Evolutionary conservation across 805 yeast genomes (phyloP), one percentile per base, ranked within the genome.

Genomic region (Lipomyces oligophaga): DNA sequence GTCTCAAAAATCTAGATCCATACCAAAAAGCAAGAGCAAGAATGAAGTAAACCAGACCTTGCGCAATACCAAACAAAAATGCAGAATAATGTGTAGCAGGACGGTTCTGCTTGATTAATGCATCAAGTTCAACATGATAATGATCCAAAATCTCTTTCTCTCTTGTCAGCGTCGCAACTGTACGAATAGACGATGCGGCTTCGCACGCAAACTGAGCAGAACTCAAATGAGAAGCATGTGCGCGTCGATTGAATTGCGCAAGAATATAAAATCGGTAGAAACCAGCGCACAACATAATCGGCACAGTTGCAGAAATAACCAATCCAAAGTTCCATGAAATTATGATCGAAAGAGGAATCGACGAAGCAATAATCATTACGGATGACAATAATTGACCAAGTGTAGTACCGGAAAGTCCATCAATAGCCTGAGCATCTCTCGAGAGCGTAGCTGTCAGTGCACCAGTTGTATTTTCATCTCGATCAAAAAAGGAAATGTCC

Each of bases 1-100:
- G 63, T 26, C 63, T 57, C 58, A 70, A 34, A 34, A 65, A 59
- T 5, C 63, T 61, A 3, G 71, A 56, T 2, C 75, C 74, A 58
- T 68, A 70, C 75, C 74, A 70, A 63, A 70, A 70, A 8, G 67
- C 67, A 5, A 70, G 63, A 2, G 70, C 74, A 56, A 67, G 59
- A 30, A 70, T 64, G 65, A 68, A 67, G 21, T 70, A 71, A 7
- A 68, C 60, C 41, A 67, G 53, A 11, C 72, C 71, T 51, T 70
- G 72, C 3, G 71, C 64, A 10, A 66, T 53, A 10, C 68, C 72
- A 41, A 34, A 67, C 60, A 36, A 74, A 68, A 45, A 70, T 68
- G 57, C 50, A 24, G 49, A 56, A 24, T 32, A 47, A 45, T 36
- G 42, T 20, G 36, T 38, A 13, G 40, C 54, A 13, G 42, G 47